Evolutionary conservation across 495 filamentous ascomycete species (phyloP), one percentile per base, ranked within the genome.

Genomic region (Trypethelium eluteriae): DNA sequence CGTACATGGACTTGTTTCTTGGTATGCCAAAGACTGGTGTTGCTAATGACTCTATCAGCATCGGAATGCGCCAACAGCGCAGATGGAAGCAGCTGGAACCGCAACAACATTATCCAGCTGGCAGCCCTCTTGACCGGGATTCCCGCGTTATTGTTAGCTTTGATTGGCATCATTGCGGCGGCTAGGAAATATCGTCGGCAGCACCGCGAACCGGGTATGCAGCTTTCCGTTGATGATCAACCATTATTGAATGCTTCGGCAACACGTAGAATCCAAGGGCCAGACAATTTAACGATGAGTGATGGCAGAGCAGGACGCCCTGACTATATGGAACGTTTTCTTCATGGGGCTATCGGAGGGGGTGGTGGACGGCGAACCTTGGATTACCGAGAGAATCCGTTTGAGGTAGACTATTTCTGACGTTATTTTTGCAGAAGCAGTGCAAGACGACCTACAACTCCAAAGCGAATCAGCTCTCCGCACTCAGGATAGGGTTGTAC

Each of bases 31-130:
- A 14, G 5, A 35, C 2, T 2, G 10, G 36, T 9, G 6, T 59
- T 18, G 53, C 53, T 59, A 2, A 59, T 36, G 2, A 36, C 25
- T 59, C 53, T 59, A 6, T 2, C 36, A 59, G 53, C 53, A 7
- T 6, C 32, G 2, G 6, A 59, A 36, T 59, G 53, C 32, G 53
- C 25, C 32, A 36, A 4, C 14, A 34, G 6, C 14, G 18, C 53
- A 36, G 32, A 36, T 1, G 53, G 36, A 36, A 35, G 6, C 36
- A 2, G 25, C 32, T 59, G 53, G 53, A 18, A 14, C 5, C n/a
- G 53, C 14, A 14, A 59, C 53, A 36, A 59, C 53, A 59, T 59
- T 36, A 59, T 59, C 53, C 53, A 59, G 4, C 53, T 59, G 32
- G 53, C 32, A 18, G 1, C 53, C 7, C 53, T 59, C 18, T 36